Evolutionary conservation across 371 early-diverging fungal species (phyloP).

Genomic region (Chytridium lagenaria): DNA sequence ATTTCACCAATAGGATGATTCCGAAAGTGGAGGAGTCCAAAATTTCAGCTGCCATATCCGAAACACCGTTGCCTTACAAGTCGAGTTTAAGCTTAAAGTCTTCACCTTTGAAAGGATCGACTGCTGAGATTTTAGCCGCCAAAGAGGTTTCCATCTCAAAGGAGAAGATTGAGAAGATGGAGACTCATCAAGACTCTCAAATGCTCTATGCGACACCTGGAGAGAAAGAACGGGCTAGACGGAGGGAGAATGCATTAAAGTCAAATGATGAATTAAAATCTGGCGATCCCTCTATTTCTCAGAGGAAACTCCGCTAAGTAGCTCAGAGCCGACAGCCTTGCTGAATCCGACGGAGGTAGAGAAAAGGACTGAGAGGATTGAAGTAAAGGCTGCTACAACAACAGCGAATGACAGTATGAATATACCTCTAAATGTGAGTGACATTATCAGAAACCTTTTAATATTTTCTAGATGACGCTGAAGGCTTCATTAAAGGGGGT

Average conservation of each 20-base stretch:
- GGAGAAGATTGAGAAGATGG: not conserved
- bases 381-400: constrained; percentile 19
- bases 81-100: no score
- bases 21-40: no score
- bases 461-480: constrained; percentile 27
- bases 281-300: constrained; percentile 7
- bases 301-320: no score
- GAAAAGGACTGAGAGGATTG: no score
- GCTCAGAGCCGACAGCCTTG: no score
- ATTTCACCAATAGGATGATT: no score
- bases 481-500: constrained; percentile 40
- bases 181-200: not conserved
- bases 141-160: no score
- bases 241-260: constrained; percentile 16
- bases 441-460: not conserved
- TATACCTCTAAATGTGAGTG: constrained; percentile 17
- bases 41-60: no score
- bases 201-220: constrained; percentile 2
- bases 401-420: not conserved
- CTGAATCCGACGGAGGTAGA: not conserved
- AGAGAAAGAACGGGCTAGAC: constrained; percentile 11
- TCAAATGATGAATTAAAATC: constrained; percentile 17
- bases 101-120: no score
- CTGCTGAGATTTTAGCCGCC: no score
- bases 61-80: no score